These are phyloP conservation scores for Irpex rosettiformis DNA, from an alignment of 1,284 basidiomycete species.

Conservation along the genomic window DNA sequence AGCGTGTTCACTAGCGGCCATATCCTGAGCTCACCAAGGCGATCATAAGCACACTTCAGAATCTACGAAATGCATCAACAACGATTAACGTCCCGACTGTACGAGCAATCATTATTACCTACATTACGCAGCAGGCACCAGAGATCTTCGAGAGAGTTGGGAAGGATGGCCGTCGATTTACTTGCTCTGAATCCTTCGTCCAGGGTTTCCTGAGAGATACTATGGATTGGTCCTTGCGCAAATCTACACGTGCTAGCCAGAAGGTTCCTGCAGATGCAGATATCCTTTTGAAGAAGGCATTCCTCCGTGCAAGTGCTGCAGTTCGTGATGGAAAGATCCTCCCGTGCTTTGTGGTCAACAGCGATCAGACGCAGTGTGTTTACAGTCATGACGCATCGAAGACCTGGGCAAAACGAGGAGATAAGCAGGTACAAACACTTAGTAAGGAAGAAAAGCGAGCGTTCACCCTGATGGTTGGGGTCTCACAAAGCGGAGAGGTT, in stretches of 20 bases:
- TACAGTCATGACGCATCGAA: constrained; percentile 18
- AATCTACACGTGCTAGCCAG: constrained; percentile 28
- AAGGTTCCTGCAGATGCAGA: constrained; percentile 31
- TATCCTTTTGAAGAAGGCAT: constrained; percentile 22
- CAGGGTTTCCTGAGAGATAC: constrained; percentile 15
- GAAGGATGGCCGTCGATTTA: constrained; percentile 13
- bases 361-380: constrained; percentile 34
- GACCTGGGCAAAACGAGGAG: constrained; percentile 24
- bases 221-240: constrained; percentile 18
- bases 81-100: constrained; percentile 2
- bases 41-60: background rate
- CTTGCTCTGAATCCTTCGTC: constrained; percentile 19
- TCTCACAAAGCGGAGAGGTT: constrained; percentile 23
- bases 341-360: constrained; percentile 29
- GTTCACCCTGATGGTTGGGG: constrained; percentile 29
- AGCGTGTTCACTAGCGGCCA: background rate
- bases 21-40: background rate
- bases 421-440: constrained; percentile 27
- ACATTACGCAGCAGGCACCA: background rate
- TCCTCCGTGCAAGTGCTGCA: constrained; percentile 22
- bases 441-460: constrained; percentile 33
- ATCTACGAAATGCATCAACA: background rate
- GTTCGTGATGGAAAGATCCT: constrained; percentile 31
- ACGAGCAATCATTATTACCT: constrained; percentile 6
- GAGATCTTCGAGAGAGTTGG: constrained; percentile 2